Percentiles rank a stretch among this genome's conserved stretches.
Conservation (phyloP, 179 eudicot species). For the Camellia oleifera region DNA sequence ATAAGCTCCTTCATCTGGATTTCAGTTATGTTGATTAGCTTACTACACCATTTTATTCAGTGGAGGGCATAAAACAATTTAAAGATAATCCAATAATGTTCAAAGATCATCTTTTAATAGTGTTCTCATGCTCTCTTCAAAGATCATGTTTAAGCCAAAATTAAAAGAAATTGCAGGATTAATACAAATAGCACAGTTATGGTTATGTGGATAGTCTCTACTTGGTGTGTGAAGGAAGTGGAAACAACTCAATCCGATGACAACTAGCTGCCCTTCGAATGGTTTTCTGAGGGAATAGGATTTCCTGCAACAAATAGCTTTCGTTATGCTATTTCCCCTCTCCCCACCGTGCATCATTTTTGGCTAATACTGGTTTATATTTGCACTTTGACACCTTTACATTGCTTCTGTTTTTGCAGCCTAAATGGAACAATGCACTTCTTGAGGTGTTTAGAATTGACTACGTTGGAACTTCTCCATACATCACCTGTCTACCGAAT, state of each 20-base stretch:
- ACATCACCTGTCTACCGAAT: slow-evolving; percentile 64
- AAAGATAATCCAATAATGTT: background rate
- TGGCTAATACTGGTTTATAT: background rate
- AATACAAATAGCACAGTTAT: background rate
- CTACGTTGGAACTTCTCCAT: slow-evolving; percentile 71
- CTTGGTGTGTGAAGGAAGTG: background rate
- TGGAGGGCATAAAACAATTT: background rate
- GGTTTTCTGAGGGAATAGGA: too few relatives aligned
- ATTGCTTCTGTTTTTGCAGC: slow-evolving; percentile 45
- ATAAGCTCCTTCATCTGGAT: background rate
- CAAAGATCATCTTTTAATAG: background rate
- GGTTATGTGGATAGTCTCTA: background rate
- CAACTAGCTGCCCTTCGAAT: too few relatives aligned
- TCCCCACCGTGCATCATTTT: background rate
- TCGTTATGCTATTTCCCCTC: background rate
- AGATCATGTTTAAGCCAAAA: background rate
- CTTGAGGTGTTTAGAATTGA: slow-evolving; percentile 78
- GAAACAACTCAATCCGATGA: background rate
- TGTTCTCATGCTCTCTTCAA: background rate
- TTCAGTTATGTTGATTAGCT: background rate
- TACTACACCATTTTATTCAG: background rate
- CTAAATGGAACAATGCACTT: slow-evolving; percentile 85
- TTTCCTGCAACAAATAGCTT: background rate
- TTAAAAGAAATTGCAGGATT: background rate
- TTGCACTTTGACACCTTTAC: background rate